Percentiles rank a stretch among this genome's conserved stretches.
These are phyloP conservation scores for Pseudocercospora musae DNA, from an alignment of 2,329 filamentous ascomycete genomes.

Conservation along the genomic window DNA sequence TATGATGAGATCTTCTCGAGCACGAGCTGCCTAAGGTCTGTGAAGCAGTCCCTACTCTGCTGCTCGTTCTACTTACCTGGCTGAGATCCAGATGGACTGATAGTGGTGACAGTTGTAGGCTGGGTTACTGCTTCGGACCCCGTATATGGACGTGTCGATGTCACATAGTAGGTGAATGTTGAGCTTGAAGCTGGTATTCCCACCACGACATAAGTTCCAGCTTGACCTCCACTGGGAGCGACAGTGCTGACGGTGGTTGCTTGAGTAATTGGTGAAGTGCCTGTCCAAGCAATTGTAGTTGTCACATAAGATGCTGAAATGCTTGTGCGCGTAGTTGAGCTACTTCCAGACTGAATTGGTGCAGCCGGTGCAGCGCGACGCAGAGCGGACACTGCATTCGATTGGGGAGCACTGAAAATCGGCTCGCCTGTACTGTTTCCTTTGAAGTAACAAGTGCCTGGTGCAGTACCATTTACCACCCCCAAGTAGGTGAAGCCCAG, in stretches of 20 bases:
- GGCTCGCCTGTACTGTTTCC: background rate
- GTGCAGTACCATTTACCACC: constrained; percentile 22
- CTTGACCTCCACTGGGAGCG: background rate
- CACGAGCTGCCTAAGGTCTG: too few species aligned
- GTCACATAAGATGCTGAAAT: background rate
- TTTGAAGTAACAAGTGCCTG: constrained; percentile 28
- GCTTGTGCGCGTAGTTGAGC: background rate
- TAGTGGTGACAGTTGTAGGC: constrained; percentile 5
- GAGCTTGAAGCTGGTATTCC: background rate
- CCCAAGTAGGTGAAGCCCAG: constrained; percentile 25
- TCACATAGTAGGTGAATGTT: constrained; percentile 2
- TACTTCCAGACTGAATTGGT: background rate
- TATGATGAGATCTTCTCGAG: background rate
- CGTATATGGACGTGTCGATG: constrained; percentile 2
- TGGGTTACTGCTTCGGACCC: background rate
- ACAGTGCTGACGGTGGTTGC: background rate
- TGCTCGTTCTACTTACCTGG: background rate
- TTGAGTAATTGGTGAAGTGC: background rate
- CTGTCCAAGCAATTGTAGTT: background rate
- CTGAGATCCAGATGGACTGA: background rate
- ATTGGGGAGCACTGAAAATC: background rate
- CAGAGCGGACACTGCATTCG: constrained; percentile 4
- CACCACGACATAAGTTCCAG: background rate
- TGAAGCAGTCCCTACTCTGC: too few species aligned
- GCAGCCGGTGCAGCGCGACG: background rate